Base-by-base conservation (phyloP, 257 asterid species). In the Cynanchum wilfordii region DNA sequence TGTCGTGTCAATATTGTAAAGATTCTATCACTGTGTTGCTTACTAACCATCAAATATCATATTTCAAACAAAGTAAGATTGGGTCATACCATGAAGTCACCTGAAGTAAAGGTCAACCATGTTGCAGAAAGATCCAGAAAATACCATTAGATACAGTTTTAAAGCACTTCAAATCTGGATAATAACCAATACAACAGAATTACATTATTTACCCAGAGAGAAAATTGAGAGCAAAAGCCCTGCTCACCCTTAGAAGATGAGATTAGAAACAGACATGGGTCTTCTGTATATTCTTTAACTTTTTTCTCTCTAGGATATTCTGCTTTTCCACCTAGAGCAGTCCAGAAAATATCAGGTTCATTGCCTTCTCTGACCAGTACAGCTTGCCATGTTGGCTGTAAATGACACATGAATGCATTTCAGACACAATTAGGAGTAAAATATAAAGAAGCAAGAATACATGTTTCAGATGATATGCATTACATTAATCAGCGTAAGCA, bases 271-370 rank as follows among this genome's bases (percentile, higher is more conserved):
- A 92, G 80, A 77, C 84, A 96, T 71, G 98, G 96, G 63, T 92
- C 98, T 16, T 87, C 84, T 76, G 74, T 88, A 57, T 74, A 79
- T 70, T 74, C 88, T 83, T 82, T 84, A 50, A 84, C 47, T 68
- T 87, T 83, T 81, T 84, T 88, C 78, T 87, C 84, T 78, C 82
- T 83, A 30, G 83, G 71, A 72, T 90, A 82, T 82, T 92, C 98
- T 2, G 83, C 58, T 80, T 87, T 90, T 40, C 87, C 91, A 71
- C 96, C 92, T 62, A 92, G 73, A 66, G 88, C 80, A 19, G 82
- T 85, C 96, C 96, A 92, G 75, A 92, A 92, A 75, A 75, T 82
- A 71, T 90, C 96, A 11, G 90, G 81, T 75, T 92, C 98, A 59
- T 80, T 79, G 72, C 98, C 98, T 85, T 92, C 98, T 75, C 92